Percentiles rank a stretch among this genome's conserved stretches.
phyloP scores from a whole-genome alignment of 1,284 basidiomycete genomes.

The Cryptococcus maquisensis region DNA sequence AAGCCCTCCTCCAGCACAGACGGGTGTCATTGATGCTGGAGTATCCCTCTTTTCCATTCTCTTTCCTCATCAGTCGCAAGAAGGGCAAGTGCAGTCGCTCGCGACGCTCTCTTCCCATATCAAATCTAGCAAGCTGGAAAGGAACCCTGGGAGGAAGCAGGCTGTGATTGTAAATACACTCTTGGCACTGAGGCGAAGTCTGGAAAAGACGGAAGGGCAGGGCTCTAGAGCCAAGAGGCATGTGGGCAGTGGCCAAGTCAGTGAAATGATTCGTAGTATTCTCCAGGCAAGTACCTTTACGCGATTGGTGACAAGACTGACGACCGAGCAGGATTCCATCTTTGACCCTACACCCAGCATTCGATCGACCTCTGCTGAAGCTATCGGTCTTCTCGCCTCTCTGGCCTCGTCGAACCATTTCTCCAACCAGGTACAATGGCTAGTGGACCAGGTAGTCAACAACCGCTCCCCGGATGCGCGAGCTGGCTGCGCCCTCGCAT shows the following conservation, averaged over 20 bases:
- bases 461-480: slow-evolving; percentile 91
- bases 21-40: slow-evolving; percentile 82
- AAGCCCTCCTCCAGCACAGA: slow-evolving; percentile 66
- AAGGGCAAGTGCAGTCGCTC: slow-evolving; percentile 64
- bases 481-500: slow-evolving; percentile 88
- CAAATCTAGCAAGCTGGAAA: slow-evolving; percentile 75
- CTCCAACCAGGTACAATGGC: slow-evolving; percentile 79
- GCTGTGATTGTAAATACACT: slow-evolving; percentile 80
- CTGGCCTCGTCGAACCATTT: slow-evolving; percentile 81
- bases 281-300: slow-evolving; percentile 59
- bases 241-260: slow-evolving; percentile 66
- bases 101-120: slow-evolving; percentile 60
- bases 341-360: slow-evolving; percentile 75
- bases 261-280: slow-evolving; percentile 65
- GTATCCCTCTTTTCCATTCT: slow-evolving; percentile 79
- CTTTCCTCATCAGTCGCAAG: slow-evolving; percentile 71
- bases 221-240: slow-evolving; percentile 61
- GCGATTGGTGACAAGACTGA: slow-evolving; percentile 3
- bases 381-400: slow-evolving; percentile 80
- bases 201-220: slow-evolving; percentile 59
- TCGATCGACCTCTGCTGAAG: slow-evolving; percentile 78
- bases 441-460: slow-evolving; percentile 93
- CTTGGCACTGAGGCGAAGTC: slow-evolving; percentile 71
- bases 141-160: slow-evolving; percentile 81
- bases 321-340: slow-evolving; percentile 62